Evolutionary conservation across 768 basidiomycete species (phyloP).

Genomic region (Cyclocybe cylindracea): DNA sequence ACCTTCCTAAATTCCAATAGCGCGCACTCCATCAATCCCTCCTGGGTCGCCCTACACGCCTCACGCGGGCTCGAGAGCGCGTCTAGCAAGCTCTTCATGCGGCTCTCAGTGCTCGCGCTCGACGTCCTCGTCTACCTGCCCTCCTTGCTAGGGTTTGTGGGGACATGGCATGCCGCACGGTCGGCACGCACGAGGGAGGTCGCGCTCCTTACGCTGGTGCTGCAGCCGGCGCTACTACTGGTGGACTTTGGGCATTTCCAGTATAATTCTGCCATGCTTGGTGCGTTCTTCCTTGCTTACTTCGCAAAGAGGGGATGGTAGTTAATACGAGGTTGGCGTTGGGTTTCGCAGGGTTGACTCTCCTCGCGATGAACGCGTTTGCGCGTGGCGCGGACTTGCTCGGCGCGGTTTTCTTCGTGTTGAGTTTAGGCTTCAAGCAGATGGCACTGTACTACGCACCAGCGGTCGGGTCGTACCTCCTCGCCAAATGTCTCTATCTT

Average conservation of each 20-base stretch:
- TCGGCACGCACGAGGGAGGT: conserved; percentile 79
- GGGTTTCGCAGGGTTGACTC: conserved; percentile 56
- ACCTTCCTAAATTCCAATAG: conserved; percentile 16
- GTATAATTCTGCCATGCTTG: conserved; percentile 94
- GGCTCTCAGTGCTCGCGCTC: conserved; percentile 65
- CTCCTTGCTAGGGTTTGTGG: conserved; percentile 66
- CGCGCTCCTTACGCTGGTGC: conserved; percentile 68
- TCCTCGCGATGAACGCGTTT: conserved; percentile 72
- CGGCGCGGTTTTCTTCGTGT: conserved; percentile 79
- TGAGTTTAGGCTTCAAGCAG: conserved; percentile 92
- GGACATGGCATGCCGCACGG: conserved; percentile 64
- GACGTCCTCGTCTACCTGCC: conserved; percentile 78
- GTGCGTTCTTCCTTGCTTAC: conserved; percentile 37
- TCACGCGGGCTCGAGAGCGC: conserved; percentile 75
- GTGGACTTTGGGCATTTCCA: conserved; percentile 96
- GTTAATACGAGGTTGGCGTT: neutral
- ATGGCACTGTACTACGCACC: conserved; percentile 96
- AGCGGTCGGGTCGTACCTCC: conserved; percentile 85
- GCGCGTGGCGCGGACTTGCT: conserved; percentile 66
- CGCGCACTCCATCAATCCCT: conserved; percentile 40
- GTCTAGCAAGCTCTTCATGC: conserved; percentile 77
- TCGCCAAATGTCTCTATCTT: conserved; percentile 87
- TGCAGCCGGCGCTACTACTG: conserved; percentile 82
- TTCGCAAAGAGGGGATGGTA: too few relatives aligned
- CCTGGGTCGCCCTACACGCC: conserved; percentile 70